phyloP scores from a whole-genome alignment of 768 basidiomycete species.

The Boletales sp. region DNA sequence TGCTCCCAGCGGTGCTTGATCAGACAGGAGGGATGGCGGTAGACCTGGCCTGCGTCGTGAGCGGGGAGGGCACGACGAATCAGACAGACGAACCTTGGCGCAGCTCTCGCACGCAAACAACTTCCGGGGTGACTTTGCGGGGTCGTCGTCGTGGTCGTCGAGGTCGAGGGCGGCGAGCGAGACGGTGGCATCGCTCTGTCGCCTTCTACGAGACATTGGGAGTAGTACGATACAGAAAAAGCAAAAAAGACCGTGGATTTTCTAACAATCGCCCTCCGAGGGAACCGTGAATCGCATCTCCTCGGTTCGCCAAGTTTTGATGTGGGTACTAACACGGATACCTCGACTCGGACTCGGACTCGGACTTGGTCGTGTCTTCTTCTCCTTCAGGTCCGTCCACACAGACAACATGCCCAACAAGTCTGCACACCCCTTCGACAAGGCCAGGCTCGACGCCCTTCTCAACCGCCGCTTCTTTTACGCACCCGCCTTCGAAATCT shows the following conservation, averaged over 20 bases:
- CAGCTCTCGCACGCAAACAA: conserved; percentile 93
- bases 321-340: too few species aligned
- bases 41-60: conserved; percentile 46
- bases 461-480: conserved; percentile 94
- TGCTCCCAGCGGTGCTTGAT: conserved; percentile 99
- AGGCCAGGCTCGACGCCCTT: conserved; percentile 76
- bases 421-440: conserved; percentile 84
- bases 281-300: too few species aligned
- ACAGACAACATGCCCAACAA: conserved; percentile 58
- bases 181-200: too few species aligned
- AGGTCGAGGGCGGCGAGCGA: conserved; percentile 4
- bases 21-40: conserved; percentile 89
- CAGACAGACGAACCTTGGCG: conserved; percentile 79
- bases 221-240: too few species aligned
- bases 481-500: conserved; percentile 98
- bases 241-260: too few species aligned
- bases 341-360: too few species aligned
- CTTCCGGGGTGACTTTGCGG: conserved; percentile 55
- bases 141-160: too few species aligned
- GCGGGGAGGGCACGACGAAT: too few species aligned
- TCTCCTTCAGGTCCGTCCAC: conserved; percentile 4
- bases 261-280: too few species aligned
- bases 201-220: too few species aligned
- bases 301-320: too few species aligned
- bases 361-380: too few species aligned